phyloP scores from a whole-genome alignment of 352 stramenopile genomes.

The Plasmopara halstedii region DNA sequence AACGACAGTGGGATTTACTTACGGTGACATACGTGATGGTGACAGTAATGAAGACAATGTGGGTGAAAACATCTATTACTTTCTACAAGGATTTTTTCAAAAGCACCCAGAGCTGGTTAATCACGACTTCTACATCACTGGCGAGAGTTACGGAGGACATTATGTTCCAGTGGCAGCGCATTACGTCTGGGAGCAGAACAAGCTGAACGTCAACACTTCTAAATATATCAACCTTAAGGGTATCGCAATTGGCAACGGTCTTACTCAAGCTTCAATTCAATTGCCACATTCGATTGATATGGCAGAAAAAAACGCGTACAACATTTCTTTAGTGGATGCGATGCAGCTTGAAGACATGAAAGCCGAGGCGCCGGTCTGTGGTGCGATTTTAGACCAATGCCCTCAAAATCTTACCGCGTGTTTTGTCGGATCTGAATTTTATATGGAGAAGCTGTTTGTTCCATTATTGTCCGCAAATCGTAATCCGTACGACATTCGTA shows the following conservation, averaged over 20 bases:
- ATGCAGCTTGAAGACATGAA: conserved; percentile 34
- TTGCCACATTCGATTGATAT: conserved; percentile 34
- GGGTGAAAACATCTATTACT: conserved; percentile 62
- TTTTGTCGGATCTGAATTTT: conserved; percentile 39
- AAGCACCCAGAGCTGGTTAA: conserved; percentile 49
- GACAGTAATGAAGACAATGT: conserved; percentile 44
- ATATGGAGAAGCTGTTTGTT: conserved; percentile 37
- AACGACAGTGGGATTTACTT: conserved; percentile 48
- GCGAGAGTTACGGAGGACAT: conserved; percentile 64
- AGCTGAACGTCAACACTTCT: conserved; percentile 9
- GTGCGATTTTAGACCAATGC: conserved; percentile 23
- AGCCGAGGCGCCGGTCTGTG: conserved; percentile 18
- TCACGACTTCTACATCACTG: conserved; percentile 58
- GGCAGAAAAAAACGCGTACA: conserved; percentile 54
- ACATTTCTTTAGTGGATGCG: conserved; percentile 39
- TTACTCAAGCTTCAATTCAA: conserved; percentile 47
- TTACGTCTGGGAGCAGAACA: conserved; percentile 52
- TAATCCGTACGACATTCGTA: conserved; percentile 61
- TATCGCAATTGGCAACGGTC: conserved; percentile 42
- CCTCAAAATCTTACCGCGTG: conserved; percentile 34
- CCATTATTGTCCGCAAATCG: conserved; percentile 28
- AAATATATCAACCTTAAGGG: conserved; percentile 38
- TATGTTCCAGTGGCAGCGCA: conserved; percentile 51
- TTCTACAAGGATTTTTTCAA: conserved; percentile 54
- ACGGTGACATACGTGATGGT: conserved; percentile 26